Percentiles rank a stretch among this genome's conserved stretches.
Evolutionary conservation across 371 early-diverging fungal species (phyloP).

Genomic region (Rhizopus sp.): DNA sequence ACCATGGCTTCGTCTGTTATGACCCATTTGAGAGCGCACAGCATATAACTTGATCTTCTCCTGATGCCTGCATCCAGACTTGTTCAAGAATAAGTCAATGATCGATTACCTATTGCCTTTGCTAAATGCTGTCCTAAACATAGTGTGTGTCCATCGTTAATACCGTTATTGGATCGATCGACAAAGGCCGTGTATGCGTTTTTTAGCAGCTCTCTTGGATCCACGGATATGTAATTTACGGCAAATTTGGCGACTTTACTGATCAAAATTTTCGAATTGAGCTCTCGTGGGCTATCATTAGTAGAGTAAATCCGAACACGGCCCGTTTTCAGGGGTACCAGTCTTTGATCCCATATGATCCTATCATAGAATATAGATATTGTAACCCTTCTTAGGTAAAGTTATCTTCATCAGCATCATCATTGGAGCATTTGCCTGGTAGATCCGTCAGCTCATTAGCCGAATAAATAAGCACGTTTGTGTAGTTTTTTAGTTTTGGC

Average conservation of each 20-base stretch:
- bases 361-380: slow-evolving; percentile 17
- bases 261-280: slow-evolving; percentile 6
- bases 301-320: background rate
- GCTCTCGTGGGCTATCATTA: background rate
- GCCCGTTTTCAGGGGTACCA: slow-evolving; percentile 43
- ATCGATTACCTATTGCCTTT: slow-evolving; percentile 20
- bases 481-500: slow-evolving; percentile 54
- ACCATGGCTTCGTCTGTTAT: too few relatives aligned
- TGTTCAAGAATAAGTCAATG: too few relatives aligned
- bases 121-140: slow-evolving; percentile 16
- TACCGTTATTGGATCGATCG: slow-evolving; percentile 14
- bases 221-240: slow-evolving; percentile 21
- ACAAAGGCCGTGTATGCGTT: slow-evolving; percentile 11
- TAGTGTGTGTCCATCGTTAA: slow-evolving; percentile 15
- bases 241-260: slow-evolving; percentile 19
- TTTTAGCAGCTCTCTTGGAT: slow-evolving; percentile 4
- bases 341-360: slow-evolving; percentile 65
- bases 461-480: slow-evolving; percentile 80
- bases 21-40: too few relatives aligned
- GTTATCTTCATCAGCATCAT: slow-evolving; percentile 81
- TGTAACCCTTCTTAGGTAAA: slow-evolving; percentile 43
- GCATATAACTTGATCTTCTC: too few relatives aligned
- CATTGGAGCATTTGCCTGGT: slow-evolving; percentile 77
- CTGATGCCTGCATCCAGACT: too few relatives aligned
- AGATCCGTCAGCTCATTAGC: slow-evolving; percentile 65